phyloP scores from a whole-genome alignment of 768 basidiomycete genomes.

The Fistulinella prunicolor region DNA sequence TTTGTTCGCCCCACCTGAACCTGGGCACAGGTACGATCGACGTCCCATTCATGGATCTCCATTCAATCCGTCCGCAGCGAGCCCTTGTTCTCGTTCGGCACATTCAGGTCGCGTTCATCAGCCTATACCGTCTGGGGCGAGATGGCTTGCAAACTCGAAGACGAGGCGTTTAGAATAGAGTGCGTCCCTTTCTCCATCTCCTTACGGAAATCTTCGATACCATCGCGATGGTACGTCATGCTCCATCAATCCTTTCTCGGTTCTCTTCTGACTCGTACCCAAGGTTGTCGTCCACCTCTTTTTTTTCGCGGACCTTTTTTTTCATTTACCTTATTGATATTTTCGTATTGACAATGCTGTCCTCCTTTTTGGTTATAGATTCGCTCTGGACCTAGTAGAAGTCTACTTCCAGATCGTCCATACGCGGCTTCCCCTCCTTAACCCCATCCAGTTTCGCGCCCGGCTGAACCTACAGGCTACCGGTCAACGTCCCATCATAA shows the following conservation, averaged over 20 bases:
- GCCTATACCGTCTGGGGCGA: constrained; percentile 75
- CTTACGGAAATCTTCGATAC: constrained; percentile 30
- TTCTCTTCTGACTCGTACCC: constrained; percentile 20
- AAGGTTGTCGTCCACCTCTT: constrained; percentile 14
- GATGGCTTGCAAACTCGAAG: constrained; percentile 64
- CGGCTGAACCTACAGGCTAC: constrained; percentile 50
- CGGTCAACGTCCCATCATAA: constrained; percentile 21
- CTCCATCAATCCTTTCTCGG: constrained; percentile 12
- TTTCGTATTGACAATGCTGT: constrained; percentile 8
- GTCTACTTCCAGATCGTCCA: constrained; percentile 94
- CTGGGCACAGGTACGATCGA: constrained; percentile 37
- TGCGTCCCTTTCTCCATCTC: constrained; percentile 48
- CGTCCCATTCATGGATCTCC: constrained; percentile 15
- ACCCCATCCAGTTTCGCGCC: constrained; percentile 75
- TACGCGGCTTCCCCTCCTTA: constrained; percentile 82
- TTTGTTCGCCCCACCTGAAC: constrained; percentile 74
- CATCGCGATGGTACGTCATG: constrained; percentile 25
- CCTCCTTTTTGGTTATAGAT: constrained; percentile 46
- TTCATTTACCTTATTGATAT: constrained; percentile 30
- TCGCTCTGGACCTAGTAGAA: constrained; percentile 90
- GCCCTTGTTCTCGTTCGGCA: constrained; percentile 28
- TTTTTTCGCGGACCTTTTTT: constrained; percentile 19
- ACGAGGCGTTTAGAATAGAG: constrained; percentile 78
- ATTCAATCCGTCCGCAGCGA: constrained; percentile 36
- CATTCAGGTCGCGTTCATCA: constrained; percentile 38